Base-by-base conservation (phyloP, 495 filamentous ascomycete genomes). In the Talaromyces ruber region DNA sequence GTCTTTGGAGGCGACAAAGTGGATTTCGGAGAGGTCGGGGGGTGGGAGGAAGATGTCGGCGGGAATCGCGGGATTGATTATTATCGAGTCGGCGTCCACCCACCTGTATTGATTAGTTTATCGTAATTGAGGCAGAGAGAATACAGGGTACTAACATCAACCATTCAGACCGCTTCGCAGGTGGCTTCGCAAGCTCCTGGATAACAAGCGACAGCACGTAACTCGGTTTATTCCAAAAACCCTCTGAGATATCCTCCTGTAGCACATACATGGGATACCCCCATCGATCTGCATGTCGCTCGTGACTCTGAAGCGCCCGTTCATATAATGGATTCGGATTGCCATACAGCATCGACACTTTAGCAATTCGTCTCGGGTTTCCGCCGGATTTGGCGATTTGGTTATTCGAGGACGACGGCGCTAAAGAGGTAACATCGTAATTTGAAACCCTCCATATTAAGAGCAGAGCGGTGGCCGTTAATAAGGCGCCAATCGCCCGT, bases 1-100 rank as follows among this genome's bases (percentile, higher is more conserved):
- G 58, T 75, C 72, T 60, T 72, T 70, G 22, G 68, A 65, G 32
- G 65, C 68, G 59, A 80, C 63, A 29, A 80, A 67, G 65, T 80
- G 68, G 63, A 78, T 71, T 50, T 75, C 66, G 16, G 66, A 58
- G 62, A 78, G 71, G 28, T 74, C 70, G 18, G 66, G 43, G 1
- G 79, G 78, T 1, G 79, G 77, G 29, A 79, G 73, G 63, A 81
- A 81, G 50, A 73, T 68, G 11, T 76, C 69, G 61, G 76, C 67
- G 11, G 78, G 77, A 25, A 81, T 68, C 6, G 67, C 64, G 6
- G 67, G 67, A 62, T 79, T 81, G 16, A 79, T 63, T 62, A 81
- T 63, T 58, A 79, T 70, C 11, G 73, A 68, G 60, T 77, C 72
- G 57, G 75, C 75, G 58, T 79, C 79, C 32, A 73, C 64, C 73